Evolutionary conservation across 2,329 filamentous ascomycete genomes (phyloP).

Genomic region (Xylariales sp.): DNA sequence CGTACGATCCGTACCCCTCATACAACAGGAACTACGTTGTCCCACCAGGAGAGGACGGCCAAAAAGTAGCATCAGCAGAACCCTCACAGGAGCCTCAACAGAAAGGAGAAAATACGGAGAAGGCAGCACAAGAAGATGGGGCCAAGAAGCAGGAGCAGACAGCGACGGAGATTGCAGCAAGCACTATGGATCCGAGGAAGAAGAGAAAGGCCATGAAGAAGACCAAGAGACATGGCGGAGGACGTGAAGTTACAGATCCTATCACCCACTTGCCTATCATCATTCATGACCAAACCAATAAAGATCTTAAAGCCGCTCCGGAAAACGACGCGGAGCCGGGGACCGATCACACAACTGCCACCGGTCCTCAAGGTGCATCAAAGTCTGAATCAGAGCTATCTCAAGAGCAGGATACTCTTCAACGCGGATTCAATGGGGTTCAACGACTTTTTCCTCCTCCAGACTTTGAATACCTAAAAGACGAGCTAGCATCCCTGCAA

Average conservation of each 20-base stretch:
- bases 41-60: not conserved
- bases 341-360: constrained; percentile 29
- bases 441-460: constrained; percentile 43
- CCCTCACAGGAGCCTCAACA: constrained; percentile 5
- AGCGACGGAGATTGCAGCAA: constrained; percentile 30
- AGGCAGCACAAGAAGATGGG: constrained; percentile 7
- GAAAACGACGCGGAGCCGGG: constrained; percentile 31
- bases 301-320: constrained; percentile 45
- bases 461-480: constrained; percentile 36
- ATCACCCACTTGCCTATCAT: constrained; percentile 66
- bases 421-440: constrained; percentile 36
- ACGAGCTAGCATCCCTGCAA: constrained; percentile 25
- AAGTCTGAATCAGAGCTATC: constrained; percentile 35
- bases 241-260: constrained; percentile 66
- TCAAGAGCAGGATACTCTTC: constrained; percentile 28
- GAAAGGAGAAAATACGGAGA: constrained; percentile 7
- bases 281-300: constrained; percentile 64
- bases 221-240: constrained; percentile 36
- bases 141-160: constrained; percentile 21
- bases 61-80: constrained; percentile 7
- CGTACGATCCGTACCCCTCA: constrained; percentile 30
- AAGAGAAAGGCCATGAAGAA: constrained; percentile 46
- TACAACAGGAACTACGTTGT: constrained; percentile 26
- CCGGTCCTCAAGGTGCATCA: constrained; percentile 29
- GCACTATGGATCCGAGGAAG: constrained; percentile 37